These are phyloP conservation scores for Castanea sativa DNA, from an alignment of 306 rosid species.

Conservation along the genomic window DNA sequence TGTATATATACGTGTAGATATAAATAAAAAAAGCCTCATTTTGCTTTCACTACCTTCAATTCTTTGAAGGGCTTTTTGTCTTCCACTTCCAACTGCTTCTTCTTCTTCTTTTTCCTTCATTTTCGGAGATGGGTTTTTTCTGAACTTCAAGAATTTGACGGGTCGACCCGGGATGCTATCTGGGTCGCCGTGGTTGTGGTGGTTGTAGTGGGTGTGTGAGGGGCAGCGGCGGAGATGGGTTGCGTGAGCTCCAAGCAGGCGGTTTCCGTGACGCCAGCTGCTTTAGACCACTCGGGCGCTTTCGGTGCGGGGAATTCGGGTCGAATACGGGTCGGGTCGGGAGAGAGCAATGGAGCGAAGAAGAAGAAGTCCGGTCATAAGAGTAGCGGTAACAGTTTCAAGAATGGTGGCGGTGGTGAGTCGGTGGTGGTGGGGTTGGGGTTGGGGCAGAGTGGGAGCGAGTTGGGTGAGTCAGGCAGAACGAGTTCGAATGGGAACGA, in stretches of 20 bases:
- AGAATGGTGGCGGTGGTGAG: constrained; percentile 28
- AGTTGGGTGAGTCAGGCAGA: constrained; percentile 76
- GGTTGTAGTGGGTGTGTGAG: not conserved
- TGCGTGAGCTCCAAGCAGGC: constrained; percentile 87
- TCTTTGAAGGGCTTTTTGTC: too few species aligned
- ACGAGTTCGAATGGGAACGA: constrained; percentile 57
- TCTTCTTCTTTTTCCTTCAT: too few species aligned
- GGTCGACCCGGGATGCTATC: not conserved
- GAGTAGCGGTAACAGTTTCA: constrained; percentile 1
- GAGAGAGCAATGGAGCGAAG: constrained; percentile 2
- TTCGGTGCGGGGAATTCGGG: constrained; percentile 48
- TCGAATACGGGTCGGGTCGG: constrained; percentile 38
- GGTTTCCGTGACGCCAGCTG: constrained; percentile 95
- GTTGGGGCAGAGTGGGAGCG: constrained; percentile 49
- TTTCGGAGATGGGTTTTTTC: too few species aligned
- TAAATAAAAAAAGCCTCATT: too few species aligned
- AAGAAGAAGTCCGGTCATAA: constrained; percentile 6
- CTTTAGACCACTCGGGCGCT: constrained; percentile 66
- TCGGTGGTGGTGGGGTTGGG: constrained; percentile 28
- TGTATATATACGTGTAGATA: too few species aligned
- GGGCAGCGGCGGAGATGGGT: constrained; percentile 51
- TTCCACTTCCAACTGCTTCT: too few species aligned
- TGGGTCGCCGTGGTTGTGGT: not conserved
- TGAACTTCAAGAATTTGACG: not conserved
- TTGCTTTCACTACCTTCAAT: too few species aligned